phyloP scores from a whole-genome alignment of 2,329 filamentous ascomycete genomes.

The Pestalotiopsis sp. region DNA sequence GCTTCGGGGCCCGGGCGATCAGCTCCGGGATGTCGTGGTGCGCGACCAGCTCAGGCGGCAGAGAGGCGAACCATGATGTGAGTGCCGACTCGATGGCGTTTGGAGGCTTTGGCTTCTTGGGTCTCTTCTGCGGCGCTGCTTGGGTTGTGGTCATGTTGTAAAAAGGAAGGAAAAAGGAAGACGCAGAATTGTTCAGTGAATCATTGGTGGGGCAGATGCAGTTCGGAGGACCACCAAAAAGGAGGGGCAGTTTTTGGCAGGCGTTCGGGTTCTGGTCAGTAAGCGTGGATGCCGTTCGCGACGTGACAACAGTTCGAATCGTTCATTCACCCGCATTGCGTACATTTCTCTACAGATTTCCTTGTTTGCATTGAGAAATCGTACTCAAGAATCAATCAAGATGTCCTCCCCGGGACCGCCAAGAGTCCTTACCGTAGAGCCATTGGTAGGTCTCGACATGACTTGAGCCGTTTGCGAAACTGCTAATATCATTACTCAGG shows the following conservation, averaged over 20 bases:
- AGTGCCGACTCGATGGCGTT: slow-evolving; percentile 23
- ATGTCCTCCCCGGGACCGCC: background rate
- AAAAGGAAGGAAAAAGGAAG: background rate
- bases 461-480: background rate
- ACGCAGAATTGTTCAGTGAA: background rate
- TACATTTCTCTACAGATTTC: background rate
- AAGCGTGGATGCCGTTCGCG: too few relatives aligned
- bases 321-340: too few relatives aligned
- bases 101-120: slow-evolving; percentile 8
- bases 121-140: background rate
- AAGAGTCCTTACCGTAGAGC: slow-evolving; percentile 29
- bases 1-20: slow-evolving; percentile 49
- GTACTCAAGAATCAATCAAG: background rate
- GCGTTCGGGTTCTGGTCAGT: background rate
- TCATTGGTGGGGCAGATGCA: background rate
- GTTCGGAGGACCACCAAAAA: background rate
- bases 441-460: slow-evolving; percentile 24
- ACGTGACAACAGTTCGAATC: too few relatives aligned
- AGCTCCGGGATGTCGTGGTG: slow-evolving; percentile 30
- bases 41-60: background rate
- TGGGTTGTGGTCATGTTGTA: background rate
- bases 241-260: background rate
- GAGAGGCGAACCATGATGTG: slow-evolving; percentile 17
- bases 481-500: slow-evolving; percentile 19
- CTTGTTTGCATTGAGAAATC: background rate